Conservation (phyloP, 139 green algal species). For the Eudorina sp. region DNA sequence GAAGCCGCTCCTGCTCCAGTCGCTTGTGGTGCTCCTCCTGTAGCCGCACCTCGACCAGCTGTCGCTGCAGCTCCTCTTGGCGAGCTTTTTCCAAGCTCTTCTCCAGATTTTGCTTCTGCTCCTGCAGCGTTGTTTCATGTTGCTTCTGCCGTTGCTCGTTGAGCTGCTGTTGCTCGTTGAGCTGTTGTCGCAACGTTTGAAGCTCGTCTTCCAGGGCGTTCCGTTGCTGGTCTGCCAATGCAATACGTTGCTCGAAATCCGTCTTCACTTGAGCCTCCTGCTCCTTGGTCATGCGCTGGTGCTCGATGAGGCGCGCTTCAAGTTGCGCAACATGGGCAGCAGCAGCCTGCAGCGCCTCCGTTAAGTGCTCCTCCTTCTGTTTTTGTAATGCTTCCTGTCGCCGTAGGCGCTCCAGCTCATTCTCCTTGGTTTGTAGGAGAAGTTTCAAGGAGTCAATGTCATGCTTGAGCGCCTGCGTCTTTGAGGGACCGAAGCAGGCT, state of each 20-base stretch:
- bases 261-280: neutral
- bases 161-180: slow-evolving; percentile 5
- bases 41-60: neutral
- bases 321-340: slow-evolving; percentile 13
- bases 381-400: neutral
- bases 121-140: neutral
- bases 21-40: neutral
- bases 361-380: neutral
- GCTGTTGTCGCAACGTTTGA: neutral
- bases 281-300: neutral
- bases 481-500: slow-evolving; percentile 1
- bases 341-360: slow-evolving; percentile 1
- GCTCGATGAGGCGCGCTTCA: neutral
- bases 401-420: neutral
- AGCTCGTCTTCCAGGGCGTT: neutral
- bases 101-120: neutral
- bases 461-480: neutral
- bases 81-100: neutral
- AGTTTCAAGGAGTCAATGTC: neutral
- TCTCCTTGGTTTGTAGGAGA: neutral
- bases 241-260: neutral
- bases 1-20: neutral
- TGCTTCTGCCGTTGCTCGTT: neutral
- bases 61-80: neutral
- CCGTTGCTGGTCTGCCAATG: neutral